Percentiles rank a stretch among this genome's conserved stretches.
phyloP scores from a whole-genome alignment of 2,329 filamentous ascomycete species.

The Diatrype stigma region DNA sequence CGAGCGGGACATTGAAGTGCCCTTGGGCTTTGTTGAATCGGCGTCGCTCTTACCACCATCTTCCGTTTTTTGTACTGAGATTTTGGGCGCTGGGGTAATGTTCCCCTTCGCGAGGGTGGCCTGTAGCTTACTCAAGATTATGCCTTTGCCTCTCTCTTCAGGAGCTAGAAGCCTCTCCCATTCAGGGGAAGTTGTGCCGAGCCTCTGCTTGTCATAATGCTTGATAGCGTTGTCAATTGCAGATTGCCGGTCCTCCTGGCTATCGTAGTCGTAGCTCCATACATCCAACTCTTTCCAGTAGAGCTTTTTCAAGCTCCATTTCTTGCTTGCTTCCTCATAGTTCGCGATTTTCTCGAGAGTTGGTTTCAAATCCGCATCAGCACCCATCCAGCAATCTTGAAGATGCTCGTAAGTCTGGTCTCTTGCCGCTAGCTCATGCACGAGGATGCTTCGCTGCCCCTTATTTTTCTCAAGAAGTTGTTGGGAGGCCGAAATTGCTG shows the following conservation, averaged over 20 bases:
- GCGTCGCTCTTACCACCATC: slow-evolving; percentile 41
- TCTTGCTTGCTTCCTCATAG: slow-evolving; percentile 42
- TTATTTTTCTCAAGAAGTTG: slow-evolving; percentile 50
- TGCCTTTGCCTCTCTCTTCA: slow-evolving; percentile 56
- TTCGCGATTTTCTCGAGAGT: slow-evolving; percentile 57
- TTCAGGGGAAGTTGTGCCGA: slow-evolving; percentile 51
- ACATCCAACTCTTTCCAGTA: slow-evolving; percentile 63
- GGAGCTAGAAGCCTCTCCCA: slow-evolving; percentile 59
- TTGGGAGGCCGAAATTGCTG: slow-evolving; percentile 46
- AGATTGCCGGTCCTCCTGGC: slow-evolving; percentile 50
- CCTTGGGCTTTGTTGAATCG: slow-evolving; percentile 32
- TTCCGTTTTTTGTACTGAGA: slow-evolving; percentile 45
- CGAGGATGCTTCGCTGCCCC: slow-evolving; percentile 48
- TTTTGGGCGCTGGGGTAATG: slow-evolving; percentile 41
- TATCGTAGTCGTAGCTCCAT: slow-evolving; percentile 56
- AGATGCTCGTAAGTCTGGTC: slow-evolving; percentile 49
- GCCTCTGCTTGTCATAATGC: slow-evolving; percentile 55
- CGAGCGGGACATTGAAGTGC: slow-evolving; percentile 45
- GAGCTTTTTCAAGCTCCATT: slow-evolving; percentile 52
- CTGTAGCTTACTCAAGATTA: slow-evolving; percentile 58
- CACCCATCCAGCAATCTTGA: slow-evolving; percentile 45
- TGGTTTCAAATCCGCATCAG: slow-evolving; percentile 49
- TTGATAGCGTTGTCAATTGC: slow-evolving; percentile 59
- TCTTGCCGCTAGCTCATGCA: slow-evolving; percentile 57
- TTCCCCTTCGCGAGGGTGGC: slow-evolving; percentile 52